Conservation (phyloP, 805 yeast genomes). For the Komagataella mondaviorum region DNA sequence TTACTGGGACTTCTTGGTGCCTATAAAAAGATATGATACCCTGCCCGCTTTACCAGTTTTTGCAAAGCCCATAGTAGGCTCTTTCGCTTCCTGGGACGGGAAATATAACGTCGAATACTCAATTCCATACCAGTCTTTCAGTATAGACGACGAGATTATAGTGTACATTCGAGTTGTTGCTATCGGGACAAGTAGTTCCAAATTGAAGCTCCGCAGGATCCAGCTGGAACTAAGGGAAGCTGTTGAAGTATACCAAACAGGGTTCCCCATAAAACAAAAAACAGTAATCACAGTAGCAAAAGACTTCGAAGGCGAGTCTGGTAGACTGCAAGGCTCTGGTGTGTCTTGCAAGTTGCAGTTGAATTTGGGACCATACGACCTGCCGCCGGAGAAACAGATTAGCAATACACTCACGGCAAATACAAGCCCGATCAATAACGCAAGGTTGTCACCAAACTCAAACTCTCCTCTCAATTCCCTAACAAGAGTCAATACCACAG, state of each 20-base stretch:
- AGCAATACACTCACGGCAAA: background rate
- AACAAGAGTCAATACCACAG: background rate
- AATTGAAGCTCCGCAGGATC: background rate
- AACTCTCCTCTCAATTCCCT: background rate
- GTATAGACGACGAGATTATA: background rate
- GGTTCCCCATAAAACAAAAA: background rate
- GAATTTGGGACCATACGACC: background rate
- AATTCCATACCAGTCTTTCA: background rate
- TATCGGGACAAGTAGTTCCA: background rate
- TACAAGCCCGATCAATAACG: background rate
- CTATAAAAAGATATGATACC: constrained; percentile 2
- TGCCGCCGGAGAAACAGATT: background rate
- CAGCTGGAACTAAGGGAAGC: background rate
- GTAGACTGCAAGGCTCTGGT: background rate
- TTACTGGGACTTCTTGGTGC: background rate
- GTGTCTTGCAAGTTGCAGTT: background rate
- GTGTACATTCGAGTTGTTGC: background rate
- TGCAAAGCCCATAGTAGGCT: background rate
- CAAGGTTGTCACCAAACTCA: background rate
- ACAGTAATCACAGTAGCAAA: background rate
- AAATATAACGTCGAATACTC: background rate
- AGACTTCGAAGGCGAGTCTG: background rate
- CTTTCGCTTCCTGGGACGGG: background rate
- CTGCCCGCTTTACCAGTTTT: background rate
- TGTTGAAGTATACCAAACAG: background rate